These are phyloP conservation scores for Heliamphora ciliata DNA, from an alignment of 179 eudicot species.

Conservation along the genomic window DNA sequence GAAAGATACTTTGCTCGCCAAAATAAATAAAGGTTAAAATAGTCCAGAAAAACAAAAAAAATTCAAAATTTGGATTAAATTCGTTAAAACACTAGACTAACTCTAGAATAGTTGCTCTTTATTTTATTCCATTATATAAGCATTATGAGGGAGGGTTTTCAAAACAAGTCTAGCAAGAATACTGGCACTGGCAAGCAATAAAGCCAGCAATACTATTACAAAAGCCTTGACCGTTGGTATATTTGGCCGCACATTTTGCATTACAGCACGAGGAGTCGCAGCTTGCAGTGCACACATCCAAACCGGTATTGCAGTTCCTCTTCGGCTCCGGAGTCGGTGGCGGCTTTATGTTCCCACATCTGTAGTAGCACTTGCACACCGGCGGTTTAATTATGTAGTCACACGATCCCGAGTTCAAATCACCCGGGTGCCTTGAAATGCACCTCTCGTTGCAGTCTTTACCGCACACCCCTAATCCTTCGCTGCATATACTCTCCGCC, in stretches of 20 bases:
- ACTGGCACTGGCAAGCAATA: slow-evolving; percentile 2
- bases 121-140: no score
- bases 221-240: not conserved
- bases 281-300: not conserved
- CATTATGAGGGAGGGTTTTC: no score
- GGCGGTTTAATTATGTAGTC: not conserved
- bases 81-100: no score
- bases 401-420: not conserved
- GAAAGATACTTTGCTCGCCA: no score
- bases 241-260: slow-evolving; percentile 1
- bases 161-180: not conserved
- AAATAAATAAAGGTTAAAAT: no score
- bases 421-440: not conserved
- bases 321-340: not conserved
- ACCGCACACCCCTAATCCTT: not conserved
- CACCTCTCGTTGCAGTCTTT: not conserved
- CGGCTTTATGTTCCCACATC: not conserved
- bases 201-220: not conserved
- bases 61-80: no score
- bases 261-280: not conserved
- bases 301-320: not conserved
- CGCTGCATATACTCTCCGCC: not conserved
- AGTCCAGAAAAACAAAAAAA: no score
- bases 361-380: not conserved
- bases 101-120: no score